Conservation (phyloP, 768 basidiomycete genomes). For the Neoboletus brunneissimus region DNA sequence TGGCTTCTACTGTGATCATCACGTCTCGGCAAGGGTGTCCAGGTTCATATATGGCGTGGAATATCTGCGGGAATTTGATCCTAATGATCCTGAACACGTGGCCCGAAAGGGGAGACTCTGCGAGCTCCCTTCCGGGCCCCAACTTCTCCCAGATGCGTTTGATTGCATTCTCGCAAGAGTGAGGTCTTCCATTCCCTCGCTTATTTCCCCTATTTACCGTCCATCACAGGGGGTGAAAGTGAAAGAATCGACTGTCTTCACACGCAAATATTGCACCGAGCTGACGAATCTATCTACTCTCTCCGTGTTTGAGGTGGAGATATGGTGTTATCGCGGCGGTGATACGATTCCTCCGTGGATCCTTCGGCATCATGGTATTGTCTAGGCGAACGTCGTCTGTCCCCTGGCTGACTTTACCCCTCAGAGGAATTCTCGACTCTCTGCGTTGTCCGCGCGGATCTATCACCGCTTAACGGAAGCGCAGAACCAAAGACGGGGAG, state of each 20-base stretch:
- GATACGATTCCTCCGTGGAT: conserved; percentile 74
- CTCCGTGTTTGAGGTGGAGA: conserved; percentile 79
- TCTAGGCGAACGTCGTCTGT: background rate
- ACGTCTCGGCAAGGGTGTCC: conserved; percentile 78
- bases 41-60: conserved; percentile 84
- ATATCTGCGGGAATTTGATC: conserved; percentile 66
- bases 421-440: conserved; percentile 71
- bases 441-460: conserved; percentile 74
- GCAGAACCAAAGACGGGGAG: conserved; percentile 64
- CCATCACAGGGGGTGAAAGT: conserved; percentile 59
- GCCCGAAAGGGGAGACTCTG: conserved; percentile 62
- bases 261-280: conserved; percentile 79
- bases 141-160: conserved; percentile 77
- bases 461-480: conserved; percentile 69
- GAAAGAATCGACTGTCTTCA: conserved; percentile 79
- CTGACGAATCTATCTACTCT: conserved; percentile 72
- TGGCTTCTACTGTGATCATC: conserved; percentile 82
- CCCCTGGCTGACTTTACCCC: conserved; percentile 1
- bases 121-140: conserved; percentile 75
- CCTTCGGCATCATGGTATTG: conserved; percentile 45
- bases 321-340: conserved; percentile 83
- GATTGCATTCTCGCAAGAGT: conserved; percentile 76
- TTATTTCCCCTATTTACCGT: conserved; percentile 7
- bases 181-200: conserved; percentile 23
- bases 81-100: conserved; percentile 62